Evolutionary conservation across 768 basidiomycete genomes (phyloP).

Genomic region (Psilocybe subaeruginosa): DNA sequence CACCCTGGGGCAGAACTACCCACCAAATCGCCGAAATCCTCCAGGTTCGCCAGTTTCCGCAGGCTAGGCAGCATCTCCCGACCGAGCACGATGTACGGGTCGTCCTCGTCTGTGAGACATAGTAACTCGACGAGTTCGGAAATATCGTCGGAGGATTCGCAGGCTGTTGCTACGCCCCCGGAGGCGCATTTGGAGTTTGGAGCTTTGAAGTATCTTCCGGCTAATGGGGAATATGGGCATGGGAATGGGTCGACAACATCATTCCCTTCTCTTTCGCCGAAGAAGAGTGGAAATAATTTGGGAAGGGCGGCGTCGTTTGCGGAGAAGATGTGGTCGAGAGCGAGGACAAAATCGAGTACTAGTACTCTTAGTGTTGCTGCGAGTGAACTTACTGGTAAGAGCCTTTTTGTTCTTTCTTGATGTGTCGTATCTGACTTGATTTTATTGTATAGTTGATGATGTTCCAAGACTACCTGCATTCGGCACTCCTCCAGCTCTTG

Average conservation of each 20-base stretch:
- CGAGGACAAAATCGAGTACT: constrained; percentile 54
- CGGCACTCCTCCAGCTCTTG: constrained; percentile 16
- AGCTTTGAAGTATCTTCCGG: constrained; percentile 23
- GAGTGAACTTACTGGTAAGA: constrained; percentile 43
- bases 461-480: constrained; percentile 16
- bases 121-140: constrained; percentile 65
- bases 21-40: constrained; percentile 50
- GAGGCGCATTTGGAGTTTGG: constrained; percentile 41
- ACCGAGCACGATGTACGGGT: constrained; percentile 31
- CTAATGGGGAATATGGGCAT: constrained; percentile 33
- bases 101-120: constrained; percentile 41
- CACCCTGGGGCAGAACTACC: constrained; percentile 42
- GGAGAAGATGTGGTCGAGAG: constrained; percentile 59
- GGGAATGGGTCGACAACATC: constrained; percentile 31
- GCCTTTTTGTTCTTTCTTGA: neutral
- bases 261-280: constrained; percentile 55
- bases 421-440: neutral
- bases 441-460: constrained; percentile 15
- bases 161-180: constrained; percentile 61
- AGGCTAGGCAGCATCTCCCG: constrained; percentile 46
- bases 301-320: constrained; percentile 62
- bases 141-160: constrained; percentile 71
- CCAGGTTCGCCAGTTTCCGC: constrained; percentile 53
- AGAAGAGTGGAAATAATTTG: constrained; percentile 46
- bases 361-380: constrained; percentile 41